phyloP scores from a whole-genome alignment of 2,329 filamentous ascomycete genomes.

The Hypomyces rosellus region DNA sequence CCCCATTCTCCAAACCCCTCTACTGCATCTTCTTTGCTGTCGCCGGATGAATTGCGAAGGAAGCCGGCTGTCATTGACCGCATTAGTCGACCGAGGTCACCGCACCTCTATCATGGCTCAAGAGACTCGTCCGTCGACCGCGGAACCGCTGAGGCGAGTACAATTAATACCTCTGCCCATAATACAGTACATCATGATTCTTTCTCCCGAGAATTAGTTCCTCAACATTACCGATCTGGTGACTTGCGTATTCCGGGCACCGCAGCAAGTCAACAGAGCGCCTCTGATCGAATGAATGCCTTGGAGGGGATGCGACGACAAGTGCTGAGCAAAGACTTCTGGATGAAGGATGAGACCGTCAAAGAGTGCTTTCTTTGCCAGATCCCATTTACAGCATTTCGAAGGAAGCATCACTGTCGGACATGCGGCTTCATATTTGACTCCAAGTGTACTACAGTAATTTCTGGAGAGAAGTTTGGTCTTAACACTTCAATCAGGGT shows the following conservation, averaged over 20 bases:
- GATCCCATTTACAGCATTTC: slow-evolving; percentile 84
- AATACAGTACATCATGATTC: slow-evolving; percentile 52
- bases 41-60: slow-evolving; percentile 34
- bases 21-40: slow-evolving; percentile 28
- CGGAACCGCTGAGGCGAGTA: slow-evolving; percentile 50
- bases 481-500: slow-evolving; percentile 79
- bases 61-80: slow-evolving; percentile 49
- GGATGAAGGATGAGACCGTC: slow-evolving; percentile 98
- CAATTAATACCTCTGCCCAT: slow-evolving; percentile 53
- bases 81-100: slow-evolving; percentile 42
- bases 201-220: slow-evolving; percentile 41
- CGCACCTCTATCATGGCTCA: slow-evolving; percentile 37
- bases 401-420: slow-evolving; percentile 93
- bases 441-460: slow-evolving; percentile 88
- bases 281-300: slow-evolving; percentile 53
- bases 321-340: slow-evolving; percentile 89
- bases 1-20: slow-evolving; percentile 29
- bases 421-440: slow-evolving; percentile 98
- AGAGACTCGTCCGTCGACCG: slow-evolving; percentile 55
- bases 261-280: slow-evolving; percentile 46
- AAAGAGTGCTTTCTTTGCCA: slow-evolving; percentile 95
- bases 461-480: slow-evolving; percentile 80
- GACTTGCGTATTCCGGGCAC: slow-evolving; percentile 50
- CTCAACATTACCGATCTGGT: slow-evolving; percentile 40
- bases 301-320: slow-evolving; percentile 73